Base-by-base conservation (phyloP, 306 rosid genomes). In the Gastrolobium villosum region DNA sequence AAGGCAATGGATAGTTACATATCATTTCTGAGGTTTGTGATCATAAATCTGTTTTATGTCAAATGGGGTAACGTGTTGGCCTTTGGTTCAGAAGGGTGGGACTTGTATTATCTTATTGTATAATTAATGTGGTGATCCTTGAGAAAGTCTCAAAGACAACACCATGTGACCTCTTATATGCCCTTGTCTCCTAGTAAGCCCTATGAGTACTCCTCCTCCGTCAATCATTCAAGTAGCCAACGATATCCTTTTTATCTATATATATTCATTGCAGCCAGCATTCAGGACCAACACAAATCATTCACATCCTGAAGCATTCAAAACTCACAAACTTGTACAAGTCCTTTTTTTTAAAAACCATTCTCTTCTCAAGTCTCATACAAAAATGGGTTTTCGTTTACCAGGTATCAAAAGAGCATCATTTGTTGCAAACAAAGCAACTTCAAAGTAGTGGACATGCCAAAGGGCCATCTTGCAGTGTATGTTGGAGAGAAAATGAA, bases 111-210 rank as follows among this genome's bases (percentile, higher is more conserved):
- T 60, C 46, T 37, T n/a, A 37, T 37, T n/a, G 45, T 4, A 15
- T 54, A 49, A 20, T 20, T 0, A 20, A 4, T 14, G 26, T 53
- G 45, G 15, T 79, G 65, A 35, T 67, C 13, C 49, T 39, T 44
- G 13, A 54, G 5, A 43, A 56, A 62, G 59, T 64, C 57, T 57
- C 6, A 20, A 20, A 59, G 69, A 81, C 81, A 75, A 65, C 59
- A 57, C 79, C 89, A 75, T 50, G 88, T 83, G 88, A 74, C 31
- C 65, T 45, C 14, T 52, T 14, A 49, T 26, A 32, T 67, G 67
- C n/a, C 61, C 65, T 59, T 73, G 83, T 85, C 81, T 78, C 13
- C 4, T 13, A 2, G 3, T 80, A 34, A 68, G 40, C 56, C 46
- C 68, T 15, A 61, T 50, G 57, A 49, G n/a, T n/a, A n/a, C 9